phyloP scores from a whole-genome alignment of 495 filamentous ascomycete species.

The Hypoxylon rickii region DNA sequence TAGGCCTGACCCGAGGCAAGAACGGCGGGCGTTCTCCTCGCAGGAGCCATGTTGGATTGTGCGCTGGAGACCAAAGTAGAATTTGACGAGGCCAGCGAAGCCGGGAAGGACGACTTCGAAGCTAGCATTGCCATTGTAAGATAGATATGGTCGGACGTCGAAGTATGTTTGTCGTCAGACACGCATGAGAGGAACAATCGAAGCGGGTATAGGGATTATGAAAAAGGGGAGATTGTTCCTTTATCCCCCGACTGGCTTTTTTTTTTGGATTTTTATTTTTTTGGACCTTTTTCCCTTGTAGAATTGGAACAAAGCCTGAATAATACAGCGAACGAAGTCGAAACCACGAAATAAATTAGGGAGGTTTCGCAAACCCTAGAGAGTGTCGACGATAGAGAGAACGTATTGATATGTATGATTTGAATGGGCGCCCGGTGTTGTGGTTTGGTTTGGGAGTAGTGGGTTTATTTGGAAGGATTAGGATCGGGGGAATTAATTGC shows the following conservation, averaged over 20 bases:
- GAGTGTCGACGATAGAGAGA: conserved; percentile 18
- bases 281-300: too few species aligned
- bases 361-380: conserved; percentile 23
- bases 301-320: conserved; percentile 23
- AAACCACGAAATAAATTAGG: conserved; percentile 25
- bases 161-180: conserved; percentile 18
- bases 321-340: conserved; percentile 8
- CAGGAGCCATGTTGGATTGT: conserved; percentile 57
- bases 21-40: conserved; percentile 58
- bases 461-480: conserved; percentile 6
- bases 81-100: conserved; percentile 61
- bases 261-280: too few species aligned
- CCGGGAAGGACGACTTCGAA: conserved; percentile 76
- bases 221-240: conserved; percentile 4
- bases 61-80: conserved; percentile 58
- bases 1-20: conserved; percentile 68
- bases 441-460: background rate
- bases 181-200: conserved; percentile 31
- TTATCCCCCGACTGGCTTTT: conserved; percentile 2
- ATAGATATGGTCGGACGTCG: conserved; percentile 19
- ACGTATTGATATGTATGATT: background rate
- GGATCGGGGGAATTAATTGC: conserved; percentile 29
- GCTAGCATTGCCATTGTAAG: conserved; percentile 80
- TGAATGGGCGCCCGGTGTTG: conserved; percentile 6
- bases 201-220: conserved; percentile 3